Conservation (phyloP, 805 yeast genomes). For the Hanseniaspora lachancei region DNA sequence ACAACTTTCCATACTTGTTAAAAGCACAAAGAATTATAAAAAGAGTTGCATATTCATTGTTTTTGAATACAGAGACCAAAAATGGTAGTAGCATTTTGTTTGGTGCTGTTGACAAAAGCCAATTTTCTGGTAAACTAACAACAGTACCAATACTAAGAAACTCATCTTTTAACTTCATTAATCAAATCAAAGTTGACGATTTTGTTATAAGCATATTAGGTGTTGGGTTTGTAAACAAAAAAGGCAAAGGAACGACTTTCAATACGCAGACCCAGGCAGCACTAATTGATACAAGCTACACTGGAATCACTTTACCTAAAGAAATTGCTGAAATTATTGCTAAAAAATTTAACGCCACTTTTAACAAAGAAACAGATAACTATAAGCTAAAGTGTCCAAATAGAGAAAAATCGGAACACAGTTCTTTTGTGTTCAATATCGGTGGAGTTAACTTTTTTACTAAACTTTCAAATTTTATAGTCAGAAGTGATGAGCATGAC, state of each 20-base stretch:
- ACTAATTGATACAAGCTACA: constrained; percentile 45
- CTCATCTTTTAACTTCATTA: constrained; percentile 13
- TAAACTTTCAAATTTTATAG: constrained; percentile 31
- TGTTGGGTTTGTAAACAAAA: constrained; percentile 14
- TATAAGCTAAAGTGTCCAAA: constrained; percentile 36
- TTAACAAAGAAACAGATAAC: constrained; percentile 30
- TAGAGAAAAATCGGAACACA: constrained; percentile 6
- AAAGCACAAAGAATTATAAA: constrained; percentile 44
- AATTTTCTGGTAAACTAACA: constrained; percentile 41
- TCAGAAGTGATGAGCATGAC: constrained; percentile 11
- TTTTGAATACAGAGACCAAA: constrained; percentile 34
- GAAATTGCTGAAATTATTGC: neutral
- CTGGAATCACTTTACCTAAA: constrained; percentile 20
- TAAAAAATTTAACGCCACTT: constrained; percentile 32
- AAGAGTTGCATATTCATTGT: constrained; percentile 49
- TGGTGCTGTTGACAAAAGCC: constrained; percentile 59
- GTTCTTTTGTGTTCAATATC: constrained; percentile 37
- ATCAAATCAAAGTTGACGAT: constrained; percentile 16
- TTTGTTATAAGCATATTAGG: constrained; percentile 25
- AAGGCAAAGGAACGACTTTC: constrained; percentile 14
- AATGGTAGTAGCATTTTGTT: constrained; percentile 44
- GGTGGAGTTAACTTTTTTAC: constrained; percentile 45
- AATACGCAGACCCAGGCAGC: constrained; percentile 26
- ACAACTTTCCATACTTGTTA: constrained; percentile 54
- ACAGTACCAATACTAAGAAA: constrained; percentile 40